These are phyloP conservation scores for Penicillium manginii DNA, from an alignment of 495 filamentous ascomycete species.

Conservation along the genomic window DNA sequence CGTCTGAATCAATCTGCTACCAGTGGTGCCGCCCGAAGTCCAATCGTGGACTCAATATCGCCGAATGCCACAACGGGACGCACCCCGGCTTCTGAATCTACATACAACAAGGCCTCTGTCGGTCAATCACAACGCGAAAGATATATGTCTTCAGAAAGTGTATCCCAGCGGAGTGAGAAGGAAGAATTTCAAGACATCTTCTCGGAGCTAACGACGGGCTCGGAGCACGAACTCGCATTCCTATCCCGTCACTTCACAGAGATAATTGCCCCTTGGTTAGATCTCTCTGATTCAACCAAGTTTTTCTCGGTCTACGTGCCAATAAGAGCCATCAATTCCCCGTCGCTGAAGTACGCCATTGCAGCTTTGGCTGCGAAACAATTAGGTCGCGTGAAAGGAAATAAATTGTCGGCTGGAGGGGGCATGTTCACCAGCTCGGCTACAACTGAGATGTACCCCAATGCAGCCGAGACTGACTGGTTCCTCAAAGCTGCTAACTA, in stretches of 20 bases:
- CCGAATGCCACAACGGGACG: slow-evolving; percentile 10
- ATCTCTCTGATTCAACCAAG: slow-evolving; percentile 41
- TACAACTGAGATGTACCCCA: slow-evolving; percentile 44
- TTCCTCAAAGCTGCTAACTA: slow-evolving; percentile 49
- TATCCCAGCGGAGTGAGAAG: slow-evolving; percentile 35
- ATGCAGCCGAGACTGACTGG: slow-evolving; percentile 43
- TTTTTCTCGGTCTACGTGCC: slow-evolving; percentile 46
- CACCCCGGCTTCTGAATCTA: slow-evolving; percentile 4
- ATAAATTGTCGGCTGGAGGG: slow-evolving; percentile 20
- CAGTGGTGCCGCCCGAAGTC: not conserved
- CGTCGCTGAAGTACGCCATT: slow-evolving; percentile 40
- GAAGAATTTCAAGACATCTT: slow-evolving; percentile 47
- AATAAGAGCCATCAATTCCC: slow-evolving; percentile 39
- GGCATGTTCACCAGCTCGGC: slow-evolving; percentile 40
- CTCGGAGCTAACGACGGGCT: slow-evolving; percentile 46
- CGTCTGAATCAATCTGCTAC: not conserved
- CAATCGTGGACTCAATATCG: slow-evolving; percentile 17
- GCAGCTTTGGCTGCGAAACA: slow-evolving; percentile 48
- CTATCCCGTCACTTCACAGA: slow-evolving; percentile 44
- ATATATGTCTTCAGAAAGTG: slow-evolving; percentile 20
- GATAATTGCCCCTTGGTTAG: slow-evolving; percentile 41
- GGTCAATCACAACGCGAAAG: slow-evolving; percentile 14
- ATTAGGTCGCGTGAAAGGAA: slow-evolving; percentile 42
- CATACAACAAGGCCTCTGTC: slow-evolving; percentile 2
- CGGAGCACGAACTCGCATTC: slow-evolving; percentile 46